phyloP scores from a whole-genome alignment of 2,329 filamentous ascomycete genomes.

The Aspergillus fumigatiaffinis region DNA sequence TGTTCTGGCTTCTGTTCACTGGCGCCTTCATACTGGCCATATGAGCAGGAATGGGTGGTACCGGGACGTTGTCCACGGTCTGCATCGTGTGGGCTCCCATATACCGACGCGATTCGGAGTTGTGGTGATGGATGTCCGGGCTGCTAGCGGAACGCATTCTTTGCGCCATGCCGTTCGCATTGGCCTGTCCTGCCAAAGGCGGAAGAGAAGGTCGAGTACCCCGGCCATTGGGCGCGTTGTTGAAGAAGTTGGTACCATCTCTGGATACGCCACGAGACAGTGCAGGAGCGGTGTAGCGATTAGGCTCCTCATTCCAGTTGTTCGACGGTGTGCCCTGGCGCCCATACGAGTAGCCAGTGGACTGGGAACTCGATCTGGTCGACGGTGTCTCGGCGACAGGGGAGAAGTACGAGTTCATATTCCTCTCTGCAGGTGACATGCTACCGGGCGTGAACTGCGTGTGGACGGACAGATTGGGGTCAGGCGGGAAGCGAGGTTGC shows the following conservation, averaged over 20 bases:
- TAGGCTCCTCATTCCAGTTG: conserved; percentile 67
- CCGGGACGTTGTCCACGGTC: conserved; percentile 58
- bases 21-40: conserved; percentile 56
- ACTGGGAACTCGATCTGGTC: conserved; percentile 47
- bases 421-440: conserved; percentile 59
- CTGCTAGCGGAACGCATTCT: conserved; percentile 89
- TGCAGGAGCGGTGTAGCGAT: conserved; percentile 84
- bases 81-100: conserved; percentile 54
- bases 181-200: conserved; percentile 59
- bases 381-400: conserved; percentile 70
- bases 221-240: conserved; percentile 58
- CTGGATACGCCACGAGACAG: conserved; percentile 77
- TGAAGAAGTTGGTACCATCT: conserved; percentile 62
- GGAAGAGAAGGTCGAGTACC: conserved; percentile 68
- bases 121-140: conserved; percentile 78
- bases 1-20: conserved; percentile 73
- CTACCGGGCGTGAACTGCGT: conserved; percentile 49
- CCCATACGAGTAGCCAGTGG: conserved; percentile 73
- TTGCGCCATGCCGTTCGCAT: conserved; percentile 54
- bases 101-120: conserved; percentile 46
- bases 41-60: conserved; percentile 73
- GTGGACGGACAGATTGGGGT: conserved; percentile 66
- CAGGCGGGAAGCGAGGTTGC: conserved; percentile 68
- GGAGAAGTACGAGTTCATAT: conserved; percentile 88
- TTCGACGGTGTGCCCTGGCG: conserved; percentile 66